Evolutionary conservation across 2,329 filamentous ascomycete genomes (phyloP), one percentile per base, ranked within the genome.

Genomic region (Calonectria pseudoturangicola): DNA sequence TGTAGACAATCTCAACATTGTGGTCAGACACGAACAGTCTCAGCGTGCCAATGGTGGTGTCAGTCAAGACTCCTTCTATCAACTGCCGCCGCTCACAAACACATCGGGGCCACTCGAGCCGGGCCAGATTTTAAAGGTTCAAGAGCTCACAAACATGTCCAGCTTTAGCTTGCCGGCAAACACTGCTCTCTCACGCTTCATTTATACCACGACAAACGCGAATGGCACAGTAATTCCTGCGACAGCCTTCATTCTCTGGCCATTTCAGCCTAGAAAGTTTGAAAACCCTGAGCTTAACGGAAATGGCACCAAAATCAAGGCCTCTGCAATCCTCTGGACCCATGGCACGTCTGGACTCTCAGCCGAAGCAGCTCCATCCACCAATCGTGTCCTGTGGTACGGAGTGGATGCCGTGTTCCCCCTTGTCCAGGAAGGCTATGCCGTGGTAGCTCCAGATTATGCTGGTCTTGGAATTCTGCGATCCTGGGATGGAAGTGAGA

Each of bases 391-490:
- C 6, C 82, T 88, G 0, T 84, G 81, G 75, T 87, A 88, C 66
- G 82, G 83, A n/a, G 79, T 84, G 62, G 68, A 79, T 0, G 81
- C 79, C 0, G 85, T 85, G 0, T 85, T 83, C 51, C 63, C 81
- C 2, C 77, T 87, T 2, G 85, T 83, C 0, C 76, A 84, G 41
- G 81, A 81, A 3, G 87, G 87, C 0, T 86, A 85, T 71, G 84
- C 83, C 4, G 85, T 88, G 18, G 81, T 88, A n/a, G 86, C 83
- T 1, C 81, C 85, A 2, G 87, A 87, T 71, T 88, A 85, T 78
- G 83, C 85, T 0, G 86, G 86, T 0, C 81, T 88, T 4, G 87
- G 87, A 2, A 74, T 88, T 2, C 73, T 73, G 8, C 77, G 72
- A n/a, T 78, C 77, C 1, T 81, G 83, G 75, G 78, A 83, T 64